Evolutionary conservation across 1,139 yeast genomes (phyloP), one percentile per base, ranked within the genome.

Genomic region (Taphrina confusa): DNA sequence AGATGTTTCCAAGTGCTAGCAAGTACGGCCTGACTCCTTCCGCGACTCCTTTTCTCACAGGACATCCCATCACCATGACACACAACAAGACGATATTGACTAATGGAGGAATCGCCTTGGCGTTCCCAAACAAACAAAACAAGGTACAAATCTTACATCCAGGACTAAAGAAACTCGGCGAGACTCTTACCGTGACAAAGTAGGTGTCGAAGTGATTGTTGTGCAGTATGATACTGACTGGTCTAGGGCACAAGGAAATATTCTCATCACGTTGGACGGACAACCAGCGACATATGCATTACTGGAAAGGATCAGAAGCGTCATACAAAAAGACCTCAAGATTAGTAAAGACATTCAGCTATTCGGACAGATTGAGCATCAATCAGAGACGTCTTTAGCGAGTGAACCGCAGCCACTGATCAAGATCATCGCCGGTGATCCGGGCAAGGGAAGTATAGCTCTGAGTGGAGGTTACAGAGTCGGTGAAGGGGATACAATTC

Each of bases 341-440:
- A 31, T 36, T 3, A 25, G 51, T 27, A 54, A 54, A 33, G 58
- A 54, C 36, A 45, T 54, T 16, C 37, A 25, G 25, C 28, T 54
- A 6, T 54, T 31, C 25, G 58, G 58, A 14, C 51, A 54, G 33
- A 46, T 54, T 11, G 34, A 54, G 31, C 58, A 54, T 9, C 33
- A 34, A 4, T 14, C 23, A 3, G 18, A 9, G 9, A 5, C 25
- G 4, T 22, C n/a, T 11, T 16, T 18, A 27, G 25, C 31, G 4
- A 31, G 36, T 11, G 44, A 28, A 9, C 28, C 39, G 2, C 9
- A 12, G n/a, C 52, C 56, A 20, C 49, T 46, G 40, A 47, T 56
- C 47, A 46, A 47, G 36, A 47, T 56, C 39, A 46, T 56, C 30
- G 51, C 60, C 3, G 54, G 65, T 39, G 37, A 63, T 36, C 55